These are phyloP conservation scores for Patellaria atrata DNA, from an alignment of 495 filamentous ascomycete species.

Conservation along the genomic window DNA sequence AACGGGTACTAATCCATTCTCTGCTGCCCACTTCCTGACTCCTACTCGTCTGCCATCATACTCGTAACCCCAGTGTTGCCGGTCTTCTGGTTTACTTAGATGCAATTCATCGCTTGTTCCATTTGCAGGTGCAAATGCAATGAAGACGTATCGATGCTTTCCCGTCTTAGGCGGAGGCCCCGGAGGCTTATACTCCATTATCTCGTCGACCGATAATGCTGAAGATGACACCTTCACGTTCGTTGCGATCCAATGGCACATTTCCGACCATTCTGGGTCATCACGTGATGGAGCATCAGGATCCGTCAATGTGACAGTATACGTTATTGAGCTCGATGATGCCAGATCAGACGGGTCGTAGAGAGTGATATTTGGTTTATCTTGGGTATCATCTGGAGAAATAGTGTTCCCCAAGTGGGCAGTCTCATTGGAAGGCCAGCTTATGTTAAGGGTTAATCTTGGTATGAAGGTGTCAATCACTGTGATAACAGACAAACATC, in stretches of 20 bases:
- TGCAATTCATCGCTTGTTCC: slow-evolving; percentile 27
- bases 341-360: slow-evolving; percentile 8
- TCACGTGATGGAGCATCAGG: slow-evolving; percentile 54
- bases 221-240: slow-evolving; percentile 25
- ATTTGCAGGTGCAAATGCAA: slow-evolving; percentile 34
- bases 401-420: slow-evolving; percentile 48
- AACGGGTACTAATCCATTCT: slow-evolving; percentile 45
- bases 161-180: slow-evolving; percentile 49
- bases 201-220: slow-evolving; percentile 31
- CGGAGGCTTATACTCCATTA: slow-evolving; percentile 46
- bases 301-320: slow-evolving; percentile 45
- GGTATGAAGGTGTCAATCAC: slow-evolving; percentile 52
- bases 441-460: slow-evolving; percentile 34
- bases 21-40: slow-evolving; percentile 45
- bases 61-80: slow-evolving; percentile 50
- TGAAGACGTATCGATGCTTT: slow-evolving; percentile 54
- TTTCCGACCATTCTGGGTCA: slow-evolving; percentile 52
- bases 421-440: slow-evolving; percentile 35
- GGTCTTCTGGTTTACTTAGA: slow-evolving; percentile 38
- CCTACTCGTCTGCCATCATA: slow-evolving; percentile 40
- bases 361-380: slow-evolving; percentile 35
- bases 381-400: slow-evolving; percentile 35
- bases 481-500: slow-evolving; percentile 20
- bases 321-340: slow-evolving; percentile 18
- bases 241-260: slow-evolving; percentile 57